phyloP scores from a whole-genome alignment of 2,329 filamentous ascomycete genomes.

The Coleophoma crateriformis region DNA sequence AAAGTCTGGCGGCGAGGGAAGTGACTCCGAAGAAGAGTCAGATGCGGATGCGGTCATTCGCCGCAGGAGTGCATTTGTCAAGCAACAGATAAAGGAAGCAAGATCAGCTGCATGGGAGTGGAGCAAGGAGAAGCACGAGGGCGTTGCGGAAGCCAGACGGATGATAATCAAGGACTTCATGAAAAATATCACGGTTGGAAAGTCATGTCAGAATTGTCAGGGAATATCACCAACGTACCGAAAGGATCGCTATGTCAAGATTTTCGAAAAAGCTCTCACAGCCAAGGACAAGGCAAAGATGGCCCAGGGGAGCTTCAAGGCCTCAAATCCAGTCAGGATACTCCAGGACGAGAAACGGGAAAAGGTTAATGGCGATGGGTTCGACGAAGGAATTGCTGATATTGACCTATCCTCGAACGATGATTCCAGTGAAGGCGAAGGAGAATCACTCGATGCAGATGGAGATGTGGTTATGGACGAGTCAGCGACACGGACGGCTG shows the following conservation, averaged over 20 bases:
- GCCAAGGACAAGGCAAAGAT: constrained; percentile 74
- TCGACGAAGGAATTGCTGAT: constrained; percentile 68
- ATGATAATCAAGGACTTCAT: constrained; percentile 78
- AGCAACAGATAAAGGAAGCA: constrained; percentile 60
- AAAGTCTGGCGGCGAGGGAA: constrained; percentile 11
- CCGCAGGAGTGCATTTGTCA: constrained; percentile 63
- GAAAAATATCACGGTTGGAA: constrained; percentile 61
- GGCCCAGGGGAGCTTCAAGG: constrained; percentile 58
- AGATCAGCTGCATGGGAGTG: constrained; percentile 35
- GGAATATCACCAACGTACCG: constrained; percentile 78
- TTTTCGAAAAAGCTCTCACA: constrained; percentile 78
- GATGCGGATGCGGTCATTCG: constrained; percentile 42
- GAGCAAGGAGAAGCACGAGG: constrained; percentile 66
- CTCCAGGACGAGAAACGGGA: constrained; percentile 32
- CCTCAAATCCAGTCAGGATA: constrained; percentile 25
- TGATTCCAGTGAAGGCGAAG: constrained; percentile 35
- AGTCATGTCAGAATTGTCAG: constrained; percentile 60
- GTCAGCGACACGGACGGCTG: constrained; percentile 27
- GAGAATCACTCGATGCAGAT: constrained; percentile 45
- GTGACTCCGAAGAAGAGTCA: constrained; percentile 28
- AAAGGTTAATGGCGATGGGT: constrained; percentile 28
- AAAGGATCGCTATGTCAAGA: constrained; percentile 88
- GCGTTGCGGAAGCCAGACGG: constrained; percentile 70
- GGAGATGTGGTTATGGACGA: constrained; percentile 55
- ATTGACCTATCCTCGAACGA: constrained; percentile 47